Evolutionary conservation across 768 basidiomycete species (phyloP).

Genomic region (Auricularia sp.): DNA sequence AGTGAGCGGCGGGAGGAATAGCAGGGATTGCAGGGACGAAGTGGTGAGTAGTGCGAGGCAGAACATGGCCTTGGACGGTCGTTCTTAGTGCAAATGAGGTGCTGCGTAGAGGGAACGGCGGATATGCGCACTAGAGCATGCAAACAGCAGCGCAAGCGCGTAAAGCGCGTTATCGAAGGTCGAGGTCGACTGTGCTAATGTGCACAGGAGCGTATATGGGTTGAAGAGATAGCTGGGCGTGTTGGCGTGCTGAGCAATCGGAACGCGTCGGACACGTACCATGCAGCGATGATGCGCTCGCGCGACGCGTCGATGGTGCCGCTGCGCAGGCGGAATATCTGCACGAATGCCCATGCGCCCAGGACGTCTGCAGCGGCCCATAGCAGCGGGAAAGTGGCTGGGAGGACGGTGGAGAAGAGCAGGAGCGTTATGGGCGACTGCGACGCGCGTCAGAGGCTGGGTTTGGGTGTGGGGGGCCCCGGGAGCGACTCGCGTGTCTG

Average conservation of each 20-base stretch:
- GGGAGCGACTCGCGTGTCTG: constrained; percentile 53
- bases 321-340: constrained; percentile 58
- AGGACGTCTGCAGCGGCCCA: constrained; percentile 64
- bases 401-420: constrained; percentile 61
- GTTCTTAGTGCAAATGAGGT: constrained; percentile 32
- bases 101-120: too few species aligned
- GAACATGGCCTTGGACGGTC: constrained; percentile 45
- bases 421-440: constrained; percentile 78
- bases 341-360: constrained; percentile 57
- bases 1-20: constrained; percentile 57
- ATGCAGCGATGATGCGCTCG: constrained; percentile 51
- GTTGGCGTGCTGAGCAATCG: constrained; percentile 6
- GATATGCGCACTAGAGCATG: constrained; percentile 22
- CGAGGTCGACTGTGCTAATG: constrained; percentile 73
- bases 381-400: constrained; percentile 45
- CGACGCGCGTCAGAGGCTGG: constrained; percentile 1
- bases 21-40: constrained; percentile 56
- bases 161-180: constrained; percentile 69
- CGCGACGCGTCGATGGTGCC: constrained; percentile 36
- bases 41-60: constrained; percentile 63
- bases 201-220: constrained; percentile 76
- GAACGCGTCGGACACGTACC: constrained; percentile 36
- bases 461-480: neutral
- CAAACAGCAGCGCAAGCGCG: constrained; percentile 58
- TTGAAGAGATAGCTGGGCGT: constrained; percentile 70